Conservation (phyloP, 129 eudicot genomes). For the Centrapalus pauciflorus region DNA sequence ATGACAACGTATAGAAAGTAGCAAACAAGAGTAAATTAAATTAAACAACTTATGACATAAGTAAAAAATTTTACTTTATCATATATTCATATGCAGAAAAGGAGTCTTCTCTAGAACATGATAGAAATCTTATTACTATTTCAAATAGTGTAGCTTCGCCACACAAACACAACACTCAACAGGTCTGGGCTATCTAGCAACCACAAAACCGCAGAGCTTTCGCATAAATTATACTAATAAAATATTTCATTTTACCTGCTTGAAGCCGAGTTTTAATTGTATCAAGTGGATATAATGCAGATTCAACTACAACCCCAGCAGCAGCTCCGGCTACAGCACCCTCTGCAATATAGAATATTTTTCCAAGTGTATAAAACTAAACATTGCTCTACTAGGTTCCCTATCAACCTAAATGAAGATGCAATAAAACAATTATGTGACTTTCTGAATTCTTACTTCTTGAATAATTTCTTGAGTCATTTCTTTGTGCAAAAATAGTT, state of each 20-base stretch:
- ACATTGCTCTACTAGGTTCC: slow-evolving; percentile 1
- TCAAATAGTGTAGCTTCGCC: background rate
- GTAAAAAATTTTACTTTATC: background rate
- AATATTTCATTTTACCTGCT: slow-evolving; percentile 42
- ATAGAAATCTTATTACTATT: background rate
- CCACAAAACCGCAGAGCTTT: background rate
- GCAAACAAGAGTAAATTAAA: background rate
- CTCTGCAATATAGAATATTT: slow-evolving; percentile 36
- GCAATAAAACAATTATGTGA: background rate
- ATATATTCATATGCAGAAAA: background rate
- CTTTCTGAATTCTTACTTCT: background rate
- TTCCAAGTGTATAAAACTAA: background rate
- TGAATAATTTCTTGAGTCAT: background rate
- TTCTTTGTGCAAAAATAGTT: background rate
- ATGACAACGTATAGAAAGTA: background rate
- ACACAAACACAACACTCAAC: background rate
- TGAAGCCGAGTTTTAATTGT: slow-evolving; percentile 89
- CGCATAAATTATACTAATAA: background rate
- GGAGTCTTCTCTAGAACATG: background rate
- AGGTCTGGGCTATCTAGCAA: background rate
- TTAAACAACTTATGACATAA: background rate
- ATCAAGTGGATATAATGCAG: slow-evolving; percentile 80
- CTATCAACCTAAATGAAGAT: background rate
- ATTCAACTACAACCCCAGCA: slow-evolving; percentile 85
- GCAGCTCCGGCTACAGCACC: slow-evolving; percentile 91